Evolutionary conservation across 2,329 filamentous ascomycete genomes (phyloP).

Genomic region (Aureobasidium sp.): DNA sequence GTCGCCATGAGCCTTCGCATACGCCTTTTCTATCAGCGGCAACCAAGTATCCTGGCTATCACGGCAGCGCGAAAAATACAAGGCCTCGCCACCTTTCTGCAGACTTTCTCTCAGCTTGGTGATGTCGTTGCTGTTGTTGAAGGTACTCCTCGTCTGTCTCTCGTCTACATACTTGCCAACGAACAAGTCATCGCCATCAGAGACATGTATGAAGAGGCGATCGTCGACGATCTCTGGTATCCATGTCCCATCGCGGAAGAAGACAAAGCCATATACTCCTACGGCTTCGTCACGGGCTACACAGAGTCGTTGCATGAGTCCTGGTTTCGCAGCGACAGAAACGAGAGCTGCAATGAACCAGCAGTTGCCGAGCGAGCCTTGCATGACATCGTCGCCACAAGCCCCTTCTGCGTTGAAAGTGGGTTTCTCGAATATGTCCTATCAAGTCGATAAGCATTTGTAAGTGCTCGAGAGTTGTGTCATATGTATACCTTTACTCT

Average conservation of each 20-base stretch:
- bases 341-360: constrained; percentile 79
- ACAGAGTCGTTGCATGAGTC: constrained; percentile 64
- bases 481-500: constrained; percentile 46
- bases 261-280: constrained; percentile 80
- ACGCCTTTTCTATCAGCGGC: constrained; percentile 72
- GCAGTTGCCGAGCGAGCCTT: constrained; percentile 72
- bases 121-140: constrained; percentile 38
- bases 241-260: constrained; percentile 81
- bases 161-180: constrained; percentile 5
- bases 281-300: constrained; percentile 64
- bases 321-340: constrained; percentile 64
- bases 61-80: constrained; percentile 67
- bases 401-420: constrained; percentile 66
- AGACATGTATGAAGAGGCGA: constrained; percentile 75
- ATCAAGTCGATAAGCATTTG: constrained; percentile 41
- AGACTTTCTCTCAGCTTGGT: constrained; percentile 25
- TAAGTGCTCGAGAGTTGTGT: constrained; percentile 41
- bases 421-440: constrained; percentile 33
- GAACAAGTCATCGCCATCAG: constrained; percentile 67
- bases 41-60: constrained; percentile 75
- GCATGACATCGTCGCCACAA: constrained; percentile 67
- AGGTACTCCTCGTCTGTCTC: background rate
- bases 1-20: constrained; percentile 76
- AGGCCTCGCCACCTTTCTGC: constrained; percentile 65
- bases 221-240: constrained; percentile 87